phyloP scores from a whole-genome alignment of 192 early-diverging fungal genomes.

The Spinellus fusiger region DNA sequence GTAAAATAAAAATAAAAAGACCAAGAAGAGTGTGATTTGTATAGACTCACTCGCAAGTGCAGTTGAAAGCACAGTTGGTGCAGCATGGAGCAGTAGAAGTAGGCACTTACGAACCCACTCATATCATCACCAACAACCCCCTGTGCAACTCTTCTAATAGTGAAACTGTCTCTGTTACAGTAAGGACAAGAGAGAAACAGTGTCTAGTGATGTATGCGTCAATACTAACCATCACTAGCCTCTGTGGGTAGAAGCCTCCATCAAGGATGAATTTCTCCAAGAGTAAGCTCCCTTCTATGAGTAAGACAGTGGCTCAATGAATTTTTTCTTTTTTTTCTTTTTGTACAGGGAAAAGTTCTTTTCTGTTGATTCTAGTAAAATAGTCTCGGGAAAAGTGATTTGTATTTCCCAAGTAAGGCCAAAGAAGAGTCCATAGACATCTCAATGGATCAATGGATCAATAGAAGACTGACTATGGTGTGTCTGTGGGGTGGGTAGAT shows the following conservation, averaged over 20 bases:
- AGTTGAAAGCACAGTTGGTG: not conserved
- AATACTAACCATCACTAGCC: not conserved
- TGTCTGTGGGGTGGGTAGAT: slow-evolving; percentile 1
- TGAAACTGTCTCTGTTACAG: not conserved
- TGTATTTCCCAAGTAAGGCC: not conserved
- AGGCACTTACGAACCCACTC: not conserved
- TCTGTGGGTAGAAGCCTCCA: not conserved
- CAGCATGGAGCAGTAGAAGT: not conserved
- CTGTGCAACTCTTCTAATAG: not conserved
- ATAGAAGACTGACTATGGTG: not conserved
- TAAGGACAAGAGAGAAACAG: not conserved
- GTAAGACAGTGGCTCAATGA: not conserved
- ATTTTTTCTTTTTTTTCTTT: not conserved
- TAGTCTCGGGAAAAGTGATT: not conserved
- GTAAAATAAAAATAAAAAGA: too few relatives aligned
- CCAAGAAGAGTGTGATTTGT: too few relatives aligned
- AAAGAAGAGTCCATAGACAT: not conserved
- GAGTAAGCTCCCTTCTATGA: not conserved
- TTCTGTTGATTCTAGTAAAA: not conserved
- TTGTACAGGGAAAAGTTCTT: not conserved
- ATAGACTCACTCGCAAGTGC: too few relatives aligned
- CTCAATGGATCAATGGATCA: not conserved
- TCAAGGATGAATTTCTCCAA: slow-evolving; percentile 1
- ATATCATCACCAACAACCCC: not conserved
- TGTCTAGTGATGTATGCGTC: not conserved